A percentile compares a stretch with the other conserved stretches of the same genome.
Evolutionary conservation across 108 stramenopile genomes (phyloP).

Genomic region (Pelagomonas calceolata): DNA sequence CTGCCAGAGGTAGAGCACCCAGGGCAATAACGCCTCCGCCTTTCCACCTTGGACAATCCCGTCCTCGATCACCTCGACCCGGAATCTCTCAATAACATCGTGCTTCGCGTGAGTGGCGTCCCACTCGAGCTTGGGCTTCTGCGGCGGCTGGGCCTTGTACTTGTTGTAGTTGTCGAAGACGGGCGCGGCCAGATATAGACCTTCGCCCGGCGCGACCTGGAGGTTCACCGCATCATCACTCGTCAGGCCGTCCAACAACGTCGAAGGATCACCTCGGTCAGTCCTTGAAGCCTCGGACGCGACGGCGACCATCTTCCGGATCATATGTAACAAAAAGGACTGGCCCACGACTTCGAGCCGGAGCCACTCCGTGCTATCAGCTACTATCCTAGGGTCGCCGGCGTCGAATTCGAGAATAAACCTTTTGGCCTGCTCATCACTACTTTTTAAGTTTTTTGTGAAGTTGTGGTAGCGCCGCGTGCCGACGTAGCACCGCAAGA

Average conservation of each 20-base stretch:
- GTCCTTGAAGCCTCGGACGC: slow-evolving; percentile 70
- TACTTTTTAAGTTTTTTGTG: slow-evolving; percentile 55
- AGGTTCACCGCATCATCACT: not conserved
- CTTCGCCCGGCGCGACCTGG: not conserved
- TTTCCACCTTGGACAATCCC: not conserved
- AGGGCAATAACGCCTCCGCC: not conserved
- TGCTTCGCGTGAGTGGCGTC: not conserved
- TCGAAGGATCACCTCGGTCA: not conserved
- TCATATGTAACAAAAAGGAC: slow-evolving; percentile 91
- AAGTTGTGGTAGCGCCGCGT: slow-evolving; percentile 78
- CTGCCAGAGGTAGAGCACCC: not conserved
- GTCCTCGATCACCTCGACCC: not conserved
- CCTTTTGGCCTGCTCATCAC: slow-evolving; percentile 55
- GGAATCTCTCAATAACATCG: not conserved
- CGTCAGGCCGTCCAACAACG: not conserved
- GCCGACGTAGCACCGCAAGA: slow-evolving; percentile 62
- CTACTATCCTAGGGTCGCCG: slow-evolving; percentile 51
- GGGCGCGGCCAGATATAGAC: not conserved
- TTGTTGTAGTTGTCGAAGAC: not conserved
- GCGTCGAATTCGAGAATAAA: slow-evolving; percentile 60
- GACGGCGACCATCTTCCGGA: slow-evolving; percentile 89
- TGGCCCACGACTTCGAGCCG: slow-evolving; percentile 78
- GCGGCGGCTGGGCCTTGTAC: not conserved
- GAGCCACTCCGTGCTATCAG: slow-evolving; percentile 60
- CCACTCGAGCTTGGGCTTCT: not conserved